Conservation (phyloP, 1,284 basidiomycete genomes). For the Apiotrichum montevideense region DNA sequence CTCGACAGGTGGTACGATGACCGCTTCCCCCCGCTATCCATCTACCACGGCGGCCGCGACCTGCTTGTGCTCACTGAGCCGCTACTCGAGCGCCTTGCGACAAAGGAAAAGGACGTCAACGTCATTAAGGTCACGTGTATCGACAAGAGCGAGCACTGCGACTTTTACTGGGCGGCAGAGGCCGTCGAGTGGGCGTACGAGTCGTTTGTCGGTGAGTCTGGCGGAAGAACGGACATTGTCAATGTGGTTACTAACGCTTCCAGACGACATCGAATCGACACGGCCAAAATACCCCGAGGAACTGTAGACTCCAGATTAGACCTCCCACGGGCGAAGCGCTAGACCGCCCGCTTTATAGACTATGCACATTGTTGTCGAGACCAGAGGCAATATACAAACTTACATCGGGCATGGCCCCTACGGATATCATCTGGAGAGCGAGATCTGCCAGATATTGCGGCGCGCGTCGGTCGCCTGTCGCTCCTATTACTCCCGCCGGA, state of each 20-base stretch:
- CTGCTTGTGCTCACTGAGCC: conserved; percentile 52
- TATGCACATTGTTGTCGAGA: neutral
- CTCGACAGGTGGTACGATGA: conserved; percentile 54
- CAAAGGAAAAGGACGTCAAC: conserved; percentile 51
- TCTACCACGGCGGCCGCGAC: conserved; percentile 54
- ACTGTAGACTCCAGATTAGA: neutral
- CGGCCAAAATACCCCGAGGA: conserved; percentile 37
- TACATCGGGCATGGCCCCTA: no score
- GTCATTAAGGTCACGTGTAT: conserved; percentile 53
- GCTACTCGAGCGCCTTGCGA: conserved; percentile 50
- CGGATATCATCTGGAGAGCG: no score
- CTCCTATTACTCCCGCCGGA: no score
- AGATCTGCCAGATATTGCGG: no score
- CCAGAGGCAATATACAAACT: no score
- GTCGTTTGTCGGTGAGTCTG: conserved; percentile 43
- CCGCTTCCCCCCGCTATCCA: conserved; percentile 55
- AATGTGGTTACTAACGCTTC: neutral
- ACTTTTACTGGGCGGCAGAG: conserved; percentile 55
- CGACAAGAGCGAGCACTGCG: conserved; percentile 51
- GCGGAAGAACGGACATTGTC: no score
- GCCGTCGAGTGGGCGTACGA: conserved; percentile 57
- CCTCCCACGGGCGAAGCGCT: no score
- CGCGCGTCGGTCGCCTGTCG: no score
- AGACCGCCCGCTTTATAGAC: no score
- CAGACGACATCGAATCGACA: conserved; percentile 42